A percentile compares a stretch with the other conserved stretches of the same genome.
phyloP scores from a whole-genome alignment of 306 rosid genomes.

The Quercus ilex region DNA sequence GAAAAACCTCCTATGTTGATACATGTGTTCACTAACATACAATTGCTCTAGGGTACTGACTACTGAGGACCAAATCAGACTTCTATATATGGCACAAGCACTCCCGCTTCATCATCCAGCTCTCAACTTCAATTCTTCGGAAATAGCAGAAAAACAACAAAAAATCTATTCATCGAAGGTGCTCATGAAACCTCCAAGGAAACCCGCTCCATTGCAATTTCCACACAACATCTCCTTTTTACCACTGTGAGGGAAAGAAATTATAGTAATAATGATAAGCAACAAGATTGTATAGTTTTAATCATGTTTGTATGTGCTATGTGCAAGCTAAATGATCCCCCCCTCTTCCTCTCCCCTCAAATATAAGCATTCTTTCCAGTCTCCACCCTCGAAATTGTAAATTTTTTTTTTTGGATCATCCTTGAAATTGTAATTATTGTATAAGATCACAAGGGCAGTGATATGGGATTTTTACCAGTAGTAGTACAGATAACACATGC shows the following conservation, averaged over 20 bases:
- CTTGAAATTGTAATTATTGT: neutral
- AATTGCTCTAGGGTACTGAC: neutral
- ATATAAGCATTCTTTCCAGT: no score
- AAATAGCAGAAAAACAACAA: conserved; percentile 6
- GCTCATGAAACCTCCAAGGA: conserved; percentile 54
- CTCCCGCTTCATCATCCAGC: neutral
- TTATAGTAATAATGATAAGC: neutral
- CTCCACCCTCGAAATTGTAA: neutral
- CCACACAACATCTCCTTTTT: conserved; percentile 51
- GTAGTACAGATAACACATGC: neutral
- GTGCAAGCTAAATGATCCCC: neutral
- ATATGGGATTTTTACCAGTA: neutral
- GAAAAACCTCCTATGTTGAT: no score
- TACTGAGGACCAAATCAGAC: neutral
- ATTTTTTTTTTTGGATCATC: neutral
- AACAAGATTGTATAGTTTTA: no score
- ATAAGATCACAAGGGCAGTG: neutral
- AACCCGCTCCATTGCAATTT: conserved; percentile 60
- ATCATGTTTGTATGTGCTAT: neutral
- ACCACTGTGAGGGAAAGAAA: conserved; percentile 29
- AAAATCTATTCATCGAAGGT: conserved; percentile 40
- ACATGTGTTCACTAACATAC: neutral
- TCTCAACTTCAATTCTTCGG: conserved; percentile 25
- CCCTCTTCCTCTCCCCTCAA: neutral
- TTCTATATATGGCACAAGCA: neutral